Conservation (phyloP, 768 basidiomycete genomes). For the Mycena capillaripes region DNA sequence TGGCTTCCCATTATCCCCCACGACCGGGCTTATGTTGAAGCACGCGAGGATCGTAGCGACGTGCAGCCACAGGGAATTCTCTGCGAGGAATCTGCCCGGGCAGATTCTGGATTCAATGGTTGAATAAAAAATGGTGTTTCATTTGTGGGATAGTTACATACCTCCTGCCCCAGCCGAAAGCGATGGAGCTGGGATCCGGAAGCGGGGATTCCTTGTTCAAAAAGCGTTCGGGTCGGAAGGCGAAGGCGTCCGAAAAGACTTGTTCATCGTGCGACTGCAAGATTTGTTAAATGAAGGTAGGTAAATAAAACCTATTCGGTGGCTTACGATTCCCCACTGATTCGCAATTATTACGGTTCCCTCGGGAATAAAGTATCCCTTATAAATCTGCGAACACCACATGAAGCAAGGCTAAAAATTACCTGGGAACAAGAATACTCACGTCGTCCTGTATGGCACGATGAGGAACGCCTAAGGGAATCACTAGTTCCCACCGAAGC, state of each 20-base stretch:
- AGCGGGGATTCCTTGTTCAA: constrained; percentile 7
- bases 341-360: constrained; percentile 37
- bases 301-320: not conserved
- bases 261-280: constrained; percentile 42
- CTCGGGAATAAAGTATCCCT: constrained; percentile 38
- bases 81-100: constrained; percentile 33
- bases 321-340: constrained; percentile 31
- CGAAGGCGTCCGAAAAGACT: constrained; percentile 43
- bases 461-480: constrained; percentile 31
- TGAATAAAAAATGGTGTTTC: not conserved
- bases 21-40: constrained; percentile 13
- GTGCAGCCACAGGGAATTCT: constrained; percentile 31
- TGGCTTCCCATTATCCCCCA: constrained; percentile 4
- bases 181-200: constrained; percentile 32
- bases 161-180: constrained; percentile 42
- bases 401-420: not conserved
- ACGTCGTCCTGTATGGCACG: constrained; percentile 32
- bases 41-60: constrained; percentile 32
- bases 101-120: constrained; percentile 28
- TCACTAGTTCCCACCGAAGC: constrained; percentile 22
- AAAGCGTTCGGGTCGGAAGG: constrained; percentile 48
- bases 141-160: too few species aligned
- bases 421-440: not conserved
- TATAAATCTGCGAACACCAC: constrained; percentile 17
- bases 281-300: constrained; percentile 15